Evolutionary conservation across 2,329 filamentous ascomycete genomes (phyloP).

Genomic region (Beauveria medogensis): DNA sequence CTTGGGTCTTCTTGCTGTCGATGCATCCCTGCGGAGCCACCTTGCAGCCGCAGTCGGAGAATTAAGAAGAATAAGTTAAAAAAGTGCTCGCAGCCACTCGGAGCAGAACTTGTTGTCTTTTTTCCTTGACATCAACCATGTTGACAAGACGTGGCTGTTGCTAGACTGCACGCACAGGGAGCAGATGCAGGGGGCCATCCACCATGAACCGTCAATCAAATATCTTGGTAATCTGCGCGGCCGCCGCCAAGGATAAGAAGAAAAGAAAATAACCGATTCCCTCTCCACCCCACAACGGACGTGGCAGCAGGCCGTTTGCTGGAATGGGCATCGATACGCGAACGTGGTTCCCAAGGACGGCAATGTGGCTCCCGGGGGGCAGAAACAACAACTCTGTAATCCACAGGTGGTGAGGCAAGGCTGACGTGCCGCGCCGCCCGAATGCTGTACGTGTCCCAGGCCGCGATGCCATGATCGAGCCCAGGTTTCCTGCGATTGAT

Average conservation of each 20-base stretch:
- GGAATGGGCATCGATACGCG: conserved; percentile 8
- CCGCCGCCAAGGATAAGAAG: background rate
- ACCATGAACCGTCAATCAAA: background rate
- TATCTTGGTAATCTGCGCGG: background rate
- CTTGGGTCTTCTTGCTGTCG: background rate
- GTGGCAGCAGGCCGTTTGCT: background rate
- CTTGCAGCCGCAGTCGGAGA: background rate
- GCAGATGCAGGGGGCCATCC: background rate
- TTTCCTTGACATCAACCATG: too few species aligned
- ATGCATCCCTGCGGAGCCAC: background rate
- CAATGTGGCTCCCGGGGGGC: background rate
- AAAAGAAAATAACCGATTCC: background rate
- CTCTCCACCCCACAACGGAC: background rate
- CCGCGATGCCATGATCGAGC: too few species aligned
- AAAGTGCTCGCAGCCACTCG: background rate
- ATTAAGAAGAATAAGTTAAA: background rate
- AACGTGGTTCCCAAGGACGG: background rate
- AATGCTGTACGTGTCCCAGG: too few species aligned
- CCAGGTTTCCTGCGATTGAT: too few species aligned
- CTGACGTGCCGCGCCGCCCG: too few species aligned
- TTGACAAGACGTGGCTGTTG: background rate
- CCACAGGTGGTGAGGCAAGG: background rate
- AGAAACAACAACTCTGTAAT: background rate
- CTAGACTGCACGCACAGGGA: background rate
- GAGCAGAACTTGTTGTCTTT: background rate